Evolutionary conservation across 2,329 filamentous ascomycete species (phyloP).

Genomic region (Trichoderma harzianum): DNA sequence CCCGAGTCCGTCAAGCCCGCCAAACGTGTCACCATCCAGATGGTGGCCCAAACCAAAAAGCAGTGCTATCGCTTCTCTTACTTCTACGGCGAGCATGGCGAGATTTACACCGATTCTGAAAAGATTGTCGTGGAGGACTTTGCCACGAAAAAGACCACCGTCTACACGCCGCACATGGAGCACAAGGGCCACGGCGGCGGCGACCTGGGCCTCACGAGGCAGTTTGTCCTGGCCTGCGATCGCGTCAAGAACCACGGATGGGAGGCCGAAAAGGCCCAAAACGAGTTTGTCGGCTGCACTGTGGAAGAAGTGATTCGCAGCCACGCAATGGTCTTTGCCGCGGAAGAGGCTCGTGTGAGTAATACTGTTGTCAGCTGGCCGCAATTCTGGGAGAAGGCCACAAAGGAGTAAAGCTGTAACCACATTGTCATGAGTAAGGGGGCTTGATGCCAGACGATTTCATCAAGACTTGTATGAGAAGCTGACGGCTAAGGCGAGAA

Average conservation of each 20-base stretch:
- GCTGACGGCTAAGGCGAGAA: neutral
- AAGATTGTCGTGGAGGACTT: conserved; percentile 70
- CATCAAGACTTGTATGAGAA: neutral
- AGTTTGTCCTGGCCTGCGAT: conserved; percentile 80
- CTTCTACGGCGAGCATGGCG: conserved; percentile 82
- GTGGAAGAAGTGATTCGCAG: conserved; percentile 84
- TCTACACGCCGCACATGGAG: conserved; percentile 32
- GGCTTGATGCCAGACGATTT: no score
- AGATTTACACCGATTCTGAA: conserved; percentile 79
- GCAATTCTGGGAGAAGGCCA: conserved; percentile 63
- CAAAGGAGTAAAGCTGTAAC: neutral
- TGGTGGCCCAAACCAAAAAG: conserved; percentile 85
- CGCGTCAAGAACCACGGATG: conserved; percentile 69
- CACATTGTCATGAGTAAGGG: neutral
- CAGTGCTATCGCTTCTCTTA: conserved; percentile 82
- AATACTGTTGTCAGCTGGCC: conserved; percentile 71
- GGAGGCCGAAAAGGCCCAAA: conserved; percentile 68
- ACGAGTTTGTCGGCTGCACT: conserved; percentile 72
- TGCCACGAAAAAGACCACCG: conserved; percentile 33
- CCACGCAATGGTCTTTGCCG: conserved; percentile 90
- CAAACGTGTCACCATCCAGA: conserved; percentile 88
- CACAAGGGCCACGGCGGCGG: conserved; percentile 41
- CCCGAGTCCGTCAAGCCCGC: conserved; percentile 64
- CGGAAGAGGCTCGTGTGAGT: conserved; percentile 75
- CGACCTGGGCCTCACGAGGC: conserved; percentile 61